Evolutionary conservation across 108 stramenopile genomes (phyloP).

Genomic region (Cyclostephanos tholiformis): DNA sequence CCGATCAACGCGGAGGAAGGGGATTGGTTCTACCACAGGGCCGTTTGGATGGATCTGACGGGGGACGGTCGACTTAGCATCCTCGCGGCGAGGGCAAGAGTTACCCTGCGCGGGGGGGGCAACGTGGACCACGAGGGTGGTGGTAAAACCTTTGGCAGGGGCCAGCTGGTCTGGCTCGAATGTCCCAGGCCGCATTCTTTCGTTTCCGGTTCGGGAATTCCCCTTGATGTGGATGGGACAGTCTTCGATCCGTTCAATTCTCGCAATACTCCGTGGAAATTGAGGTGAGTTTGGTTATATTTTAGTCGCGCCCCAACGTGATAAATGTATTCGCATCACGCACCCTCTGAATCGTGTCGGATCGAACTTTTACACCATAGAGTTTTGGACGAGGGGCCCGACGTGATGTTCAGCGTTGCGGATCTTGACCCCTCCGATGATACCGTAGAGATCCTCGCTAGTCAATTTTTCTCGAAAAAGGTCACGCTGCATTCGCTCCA

Average conservation of each 20-base stretch:
- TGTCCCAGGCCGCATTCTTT: constrained; percentile 71
- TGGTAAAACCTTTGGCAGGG: constrained; percentile 42
- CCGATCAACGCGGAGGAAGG: constrained; percentile 46
- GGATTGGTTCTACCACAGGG: constrained; percentile 94
- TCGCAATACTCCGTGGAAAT: constrained; percentile 82
- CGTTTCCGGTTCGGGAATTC: constrained; percentile 67
- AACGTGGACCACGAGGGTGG: constrained; percentile 17
- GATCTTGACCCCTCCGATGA: constrained; percentile 87
- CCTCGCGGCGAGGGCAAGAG: constrained; percentile 87
- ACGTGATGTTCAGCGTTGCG: constrained; percentile 95
- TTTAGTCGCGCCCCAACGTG: too few species aligned
- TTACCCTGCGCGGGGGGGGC: constrained; percentile 36
- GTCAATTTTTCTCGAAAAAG: constrained; percentile 88
- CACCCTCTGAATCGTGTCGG: background rate
- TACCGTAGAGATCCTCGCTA: constrained; percentile 89
- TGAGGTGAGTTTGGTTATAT: constrained; percentile 35
- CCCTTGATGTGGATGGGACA: constrained; percentile 79
- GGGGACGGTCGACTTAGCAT: constrained; percentile 90
- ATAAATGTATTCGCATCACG: background rate
- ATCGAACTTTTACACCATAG: constrained; percentile 10
- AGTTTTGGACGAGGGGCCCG: constrained; percentile 89
- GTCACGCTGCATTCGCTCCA: constrained; percentile 85
- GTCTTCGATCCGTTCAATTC: constrained; percentile 79
- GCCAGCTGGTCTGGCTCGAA: constrained; percentile 87
- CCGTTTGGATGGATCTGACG: constrained; percentile 90